Evolutionary conservation across 805 yeast genomes (phyloP).

Genomic region (Candida silvicultrix): DNA sequence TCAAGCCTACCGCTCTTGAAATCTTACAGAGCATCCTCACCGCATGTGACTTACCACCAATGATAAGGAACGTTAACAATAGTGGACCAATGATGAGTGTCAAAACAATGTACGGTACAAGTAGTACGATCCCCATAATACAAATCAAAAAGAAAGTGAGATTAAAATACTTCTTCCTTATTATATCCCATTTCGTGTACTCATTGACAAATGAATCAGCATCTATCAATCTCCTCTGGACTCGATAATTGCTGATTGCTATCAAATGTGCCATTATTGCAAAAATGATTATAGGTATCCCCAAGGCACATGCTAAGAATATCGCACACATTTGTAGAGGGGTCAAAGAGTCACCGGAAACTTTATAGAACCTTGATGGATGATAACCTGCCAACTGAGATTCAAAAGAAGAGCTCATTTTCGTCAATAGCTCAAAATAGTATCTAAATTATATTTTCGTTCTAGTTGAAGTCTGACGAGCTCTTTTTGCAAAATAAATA

Average conservation of each 20-base stretch:
- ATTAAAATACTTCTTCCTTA: neutral
- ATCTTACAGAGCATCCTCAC: neutral
- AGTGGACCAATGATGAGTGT: neutral
- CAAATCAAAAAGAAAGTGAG: neutral
- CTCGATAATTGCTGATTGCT: neutral
- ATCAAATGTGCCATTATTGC: neutral
- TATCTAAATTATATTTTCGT: no score
- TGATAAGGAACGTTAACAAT: no score
- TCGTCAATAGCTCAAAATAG: no score
- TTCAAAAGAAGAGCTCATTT: no score
- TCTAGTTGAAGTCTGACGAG: no score
- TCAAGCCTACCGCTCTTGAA: neutral
- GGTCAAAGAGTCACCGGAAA: neutral
- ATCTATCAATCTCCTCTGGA: no score
- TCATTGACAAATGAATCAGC: neutral
- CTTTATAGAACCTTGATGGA: neutral
- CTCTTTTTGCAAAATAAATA: no score
- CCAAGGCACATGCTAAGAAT: no score
- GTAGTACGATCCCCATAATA: neutral
- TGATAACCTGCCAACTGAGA: neutral
- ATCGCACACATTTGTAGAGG: no score
- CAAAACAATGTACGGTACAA: neutral
- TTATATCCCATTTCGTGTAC: neutral
- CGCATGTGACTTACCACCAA: neutral
- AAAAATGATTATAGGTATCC: no score